Percentiles rank a stretch among this genome's conserved stretches.
Conservation (phyloP, 352 stramenopile species). For the Blastocystis sp. region DNA sequence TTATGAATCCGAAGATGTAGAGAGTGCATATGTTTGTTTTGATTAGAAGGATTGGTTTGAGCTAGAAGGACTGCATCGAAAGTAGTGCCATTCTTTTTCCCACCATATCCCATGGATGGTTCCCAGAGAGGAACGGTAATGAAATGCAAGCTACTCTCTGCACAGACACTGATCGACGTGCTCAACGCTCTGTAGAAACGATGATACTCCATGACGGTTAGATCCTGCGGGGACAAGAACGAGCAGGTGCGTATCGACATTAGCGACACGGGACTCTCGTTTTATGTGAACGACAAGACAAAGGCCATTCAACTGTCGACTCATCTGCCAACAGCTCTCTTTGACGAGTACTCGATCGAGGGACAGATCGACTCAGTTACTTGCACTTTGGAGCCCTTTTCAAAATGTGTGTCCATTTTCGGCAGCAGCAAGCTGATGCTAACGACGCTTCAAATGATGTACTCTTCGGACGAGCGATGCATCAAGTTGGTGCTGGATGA, state of each 20-base stretch:
- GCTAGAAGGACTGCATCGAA: neutral
- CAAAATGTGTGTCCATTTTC: conserved; percentile 52
- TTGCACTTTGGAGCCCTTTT: conserved; percentile 40
- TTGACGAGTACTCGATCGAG: conserved; percentile 39
- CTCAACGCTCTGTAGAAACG: neutral
- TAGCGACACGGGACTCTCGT: conserved; percentile 35
- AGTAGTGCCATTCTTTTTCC: conserved; percentile 1
- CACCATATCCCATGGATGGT: neutral
- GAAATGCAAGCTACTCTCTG: conserved; percentile 42
- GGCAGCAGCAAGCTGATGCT: conserved; percentile 31
- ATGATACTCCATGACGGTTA: neutral
- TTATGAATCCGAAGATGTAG: conserved; percentile 53
- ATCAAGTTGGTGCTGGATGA: conserved; percentile 46
- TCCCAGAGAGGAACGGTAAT: neutral
- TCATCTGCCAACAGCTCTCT: conserved; percentile 11
- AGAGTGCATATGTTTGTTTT: neutral
- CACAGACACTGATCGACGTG: conserved; percentile 26
- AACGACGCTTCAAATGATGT: conserved; percentile 45
- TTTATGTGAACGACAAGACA: conserved; percentile 51
- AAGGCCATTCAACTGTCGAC: conserved; percentile 40
- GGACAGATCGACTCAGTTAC: conserved; percentile 36
- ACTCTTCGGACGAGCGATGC: conserved; percentile 34
- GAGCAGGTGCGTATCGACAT: conserved; percentile 34
- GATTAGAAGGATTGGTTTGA: neutral
- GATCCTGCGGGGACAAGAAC: neutral